Percentiles rank a stretch among this genome's conserved stretches.
These are phyloP conservation scores for Mycena metata DNA, from an alignment of 768 basidiomycete species.

Conservation along the genomic window DNA sequence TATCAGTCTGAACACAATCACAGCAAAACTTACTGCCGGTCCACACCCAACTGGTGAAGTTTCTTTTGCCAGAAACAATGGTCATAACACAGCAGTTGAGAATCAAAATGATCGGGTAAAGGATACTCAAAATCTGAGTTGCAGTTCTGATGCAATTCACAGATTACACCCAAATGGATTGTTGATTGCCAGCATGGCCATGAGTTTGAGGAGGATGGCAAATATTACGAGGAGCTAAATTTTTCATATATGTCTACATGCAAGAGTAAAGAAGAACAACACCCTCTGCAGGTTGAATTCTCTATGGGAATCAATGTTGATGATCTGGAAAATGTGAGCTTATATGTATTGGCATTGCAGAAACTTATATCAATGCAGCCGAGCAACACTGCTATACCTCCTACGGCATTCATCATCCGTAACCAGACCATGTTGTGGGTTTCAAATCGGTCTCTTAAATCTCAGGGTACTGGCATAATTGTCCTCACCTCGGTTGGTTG, in stretches of 20 bases:
- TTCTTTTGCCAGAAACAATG: neutral
- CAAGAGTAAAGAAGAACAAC: no score
- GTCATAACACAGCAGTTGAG: neutral
- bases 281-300: constrained; percentile 5
- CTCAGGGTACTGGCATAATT: neutral
- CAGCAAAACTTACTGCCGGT: neutral
- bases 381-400: neutral
- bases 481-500: constrained; percentile 4
- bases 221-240: neutral
- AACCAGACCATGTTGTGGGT: constrained; percentile 10
- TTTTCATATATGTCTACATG: neutral
- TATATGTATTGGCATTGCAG: neutral
- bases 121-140: neutral
- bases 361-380: neutral
- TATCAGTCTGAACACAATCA: neutral
- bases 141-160: neutral
- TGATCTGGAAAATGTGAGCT: neutral
- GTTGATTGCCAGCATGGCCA: neutral
- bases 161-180: constrained; percentile 14
- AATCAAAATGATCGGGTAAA: constrained; percentile 13
- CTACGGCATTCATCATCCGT: neutral
- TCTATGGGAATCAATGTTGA: constrained; percentile 19
- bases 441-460: neutral
- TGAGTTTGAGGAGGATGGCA: no score
- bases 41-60: neutral